A percentile compares a stretch with the other conserved stretches of the same genome.
phyloP scores from a whole-genome alignment of 768 basidiomycete genomes.

The Clavulina sp. region DNA sequence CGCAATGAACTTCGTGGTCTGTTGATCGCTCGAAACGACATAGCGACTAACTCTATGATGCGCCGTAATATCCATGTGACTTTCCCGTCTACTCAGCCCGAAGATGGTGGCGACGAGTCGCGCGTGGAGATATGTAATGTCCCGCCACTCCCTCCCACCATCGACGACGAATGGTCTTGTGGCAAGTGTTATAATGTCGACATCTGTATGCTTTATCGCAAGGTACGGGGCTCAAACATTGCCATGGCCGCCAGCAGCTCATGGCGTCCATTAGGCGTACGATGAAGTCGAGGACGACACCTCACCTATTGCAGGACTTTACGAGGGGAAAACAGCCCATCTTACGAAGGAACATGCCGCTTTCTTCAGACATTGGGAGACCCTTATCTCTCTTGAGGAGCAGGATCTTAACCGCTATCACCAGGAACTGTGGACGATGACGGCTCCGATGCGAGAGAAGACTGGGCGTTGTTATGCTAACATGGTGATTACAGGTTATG shows the following conservation, averaged over 20 bases:
- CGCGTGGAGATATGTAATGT: no score
- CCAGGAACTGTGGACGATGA: slow-evolving; percentile 89
- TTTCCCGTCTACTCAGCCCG: slow-evolving; percentile 1
- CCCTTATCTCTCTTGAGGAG: slow-evolving; percentile 70
- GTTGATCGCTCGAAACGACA: slow-evolving; percentile 64
- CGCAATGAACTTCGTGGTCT: slow-evolving; percentile 74
- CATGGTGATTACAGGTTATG: slow-evolving; percentile 33
- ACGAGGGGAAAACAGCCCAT: slow-evolving; percentile 64
- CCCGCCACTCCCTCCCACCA: slow-evolving; percentile 49
- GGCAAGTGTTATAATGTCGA: slow-evolving; percentile 69
- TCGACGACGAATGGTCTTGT: slow-evolving; percentile 67
- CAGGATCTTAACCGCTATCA: slow-evolving; percentile 68
- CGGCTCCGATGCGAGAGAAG: slow-evolving; percentile 57
- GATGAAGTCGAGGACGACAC: slow-evolving; percentile 39
- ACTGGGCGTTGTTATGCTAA: slow-evolving; percentile 69
- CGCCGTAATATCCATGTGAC: slow-evolving; percentile 19
- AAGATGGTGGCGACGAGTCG: slow-evolving; percentile 4
- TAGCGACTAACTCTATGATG: slow-evolving; percentile 60
- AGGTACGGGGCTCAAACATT: slow-evolving; percentile 28
- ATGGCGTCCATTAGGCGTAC: slow-evolving; percentile 33
- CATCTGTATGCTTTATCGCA: slow-evolving; percentile 86
- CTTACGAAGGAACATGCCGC: slow-evolving; percentile 43
- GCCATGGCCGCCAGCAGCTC: slow-evolving; percentile 5
- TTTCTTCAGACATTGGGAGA: slow-evolving; percentile 89
- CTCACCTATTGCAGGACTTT: slow-evolving; percentile 41